Evolutionary conservation across 1,284 basidiomycete species (phyloP), one percentile per base, ranked within the genome.

Genomic region (Phenoliferia sp.): DNA sequence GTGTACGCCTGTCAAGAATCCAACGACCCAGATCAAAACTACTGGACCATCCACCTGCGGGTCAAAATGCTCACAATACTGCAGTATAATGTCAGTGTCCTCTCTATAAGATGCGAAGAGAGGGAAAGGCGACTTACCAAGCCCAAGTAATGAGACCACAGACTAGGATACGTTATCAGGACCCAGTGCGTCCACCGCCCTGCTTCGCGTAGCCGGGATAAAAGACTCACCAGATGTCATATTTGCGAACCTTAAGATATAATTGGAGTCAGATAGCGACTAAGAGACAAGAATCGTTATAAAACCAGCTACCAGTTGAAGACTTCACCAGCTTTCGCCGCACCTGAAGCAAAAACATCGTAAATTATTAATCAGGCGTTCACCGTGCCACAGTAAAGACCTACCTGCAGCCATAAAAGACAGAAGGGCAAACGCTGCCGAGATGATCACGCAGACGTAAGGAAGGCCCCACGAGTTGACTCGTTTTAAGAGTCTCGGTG

Each of bases 401-500:
- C 5, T 87, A 87, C 70, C 89, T 80, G 80, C 85, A 89, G 4
- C 85, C 61, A 62, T 69, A 39, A 85, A 28, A 87, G 80, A 15
- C 78, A 78, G 73, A 84, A 86, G 78, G 5, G 36, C 36, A 22
- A 34, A 34, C 9, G 39, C 34, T 15, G 17, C 28, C 15, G 33
- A 35, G 50, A 50, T 6, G 22, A 3, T 7, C 2, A 60, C 57
- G 12, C 19, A 22, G 33, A 55, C 57, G 19, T 10, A 84, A 75
- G 67, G 94, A 3, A 95, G 81, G 63, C 94, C 94, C 34, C 81
- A 83, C 69, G 82, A 84, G 72, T 86, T 85, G 0, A 88, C 87
- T 73, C 80, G 85, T 57, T 83, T 73, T 80, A 96, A 92, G 64
- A 84, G 75, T 64, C 75, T 76, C 55, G 83, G 83, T 0, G 83